Evolutionary conservation across 2,329 filamentous ascomycete species (phyloP).

Genomic region (Aspergillus sp.): DNA sequence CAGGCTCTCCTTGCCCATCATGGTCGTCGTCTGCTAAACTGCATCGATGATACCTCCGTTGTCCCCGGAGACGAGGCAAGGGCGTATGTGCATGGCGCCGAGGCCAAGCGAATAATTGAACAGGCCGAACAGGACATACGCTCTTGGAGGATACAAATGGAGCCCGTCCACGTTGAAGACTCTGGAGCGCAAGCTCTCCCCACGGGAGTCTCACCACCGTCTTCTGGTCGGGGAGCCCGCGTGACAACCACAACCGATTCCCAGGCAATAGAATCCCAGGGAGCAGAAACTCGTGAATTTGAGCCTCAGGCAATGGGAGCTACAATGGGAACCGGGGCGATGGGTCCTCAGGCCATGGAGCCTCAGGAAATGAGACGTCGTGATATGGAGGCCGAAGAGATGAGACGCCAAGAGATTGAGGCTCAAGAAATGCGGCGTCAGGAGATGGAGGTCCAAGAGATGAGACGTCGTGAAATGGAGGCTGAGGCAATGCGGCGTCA

Average conservation of each 20-base stretch:
- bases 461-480: too few species aligned
- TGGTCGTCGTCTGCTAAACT: conserved; percentile 76
- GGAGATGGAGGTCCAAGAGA: too few species aligned
- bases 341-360: too few species aligned
- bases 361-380: too few species aligned
- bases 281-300: background rate
- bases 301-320: too few species aligned
- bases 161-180: conserved; percentile 48
- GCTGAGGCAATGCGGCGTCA: too few species aligned
- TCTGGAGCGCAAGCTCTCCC: conserved; percentile 49
- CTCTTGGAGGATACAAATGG: conserved; percentile 63
- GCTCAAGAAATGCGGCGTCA: too few species aligned
- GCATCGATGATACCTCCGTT: conserved; percentile 86
- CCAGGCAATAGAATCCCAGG: background rate
- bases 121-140: conserved; percentile 88
- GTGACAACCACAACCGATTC: conserved; percentile 3
- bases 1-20: conserved; percentile 92
- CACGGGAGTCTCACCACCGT: conserved; percentile 37
- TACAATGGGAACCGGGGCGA: too few species aligned
- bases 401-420: too few species aligned
- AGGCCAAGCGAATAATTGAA: conserved; percentile 82
- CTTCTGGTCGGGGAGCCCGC: conserved; percentile 5
- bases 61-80: conserved; percentile 77
- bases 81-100: conserved; percentile 64
- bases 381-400: too few species aligned